Evolutionary conservation across 2,329 filamentous ascomycete species (phyloP).

Genomic region (Massarina eburnea): DNA sequence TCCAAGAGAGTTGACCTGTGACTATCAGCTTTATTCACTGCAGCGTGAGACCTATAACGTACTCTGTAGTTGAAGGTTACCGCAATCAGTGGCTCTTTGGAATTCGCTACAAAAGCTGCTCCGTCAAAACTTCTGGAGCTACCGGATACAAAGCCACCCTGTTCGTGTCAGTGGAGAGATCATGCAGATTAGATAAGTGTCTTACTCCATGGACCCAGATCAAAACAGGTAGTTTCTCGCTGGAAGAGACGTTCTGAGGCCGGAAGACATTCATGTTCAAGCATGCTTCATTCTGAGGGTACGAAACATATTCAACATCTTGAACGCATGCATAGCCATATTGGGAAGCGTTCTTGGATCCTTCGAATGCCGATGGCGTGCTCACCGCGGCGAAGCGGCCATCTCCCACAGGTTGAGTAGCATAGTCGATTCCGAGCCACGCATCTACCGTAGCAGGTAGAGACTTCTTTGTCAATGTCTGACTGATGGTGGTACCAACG

Average conservation of each 20-base stretch:
- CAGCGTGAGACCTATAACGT: neutral
- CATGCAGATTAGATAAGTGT: neutral
- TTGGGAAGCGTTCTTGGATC: slow-evolving; percentile 36
- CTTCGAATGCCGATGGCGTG: slow-evolving; percentile 43
- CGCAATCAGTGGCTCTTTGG: slow-evolving; percentile 23
- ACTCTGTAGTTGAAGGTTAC: slow-evolving; percentile 34
- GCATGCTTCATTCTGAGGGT: slow-evolving; percentile 24
- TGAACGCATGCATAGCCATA: slow-evolving; percentile 49
- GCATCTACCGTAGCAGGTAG: slow-evolving; percentile 45
- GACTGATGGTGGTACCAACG: slow-evolving; percentile 37
- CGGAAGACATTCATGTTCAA: slow-evolving; percentile 32
- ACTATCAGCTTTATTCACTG: neutral
- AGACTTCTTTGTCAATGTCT: slow-evolving; percentile 39
- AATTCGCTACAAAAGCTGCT: slow-evolving; percentile 26
- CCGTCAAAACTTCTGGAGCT: slow-evolving; percentile 30
- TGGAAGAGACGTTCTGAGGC: slow-evolving; percentile 13
- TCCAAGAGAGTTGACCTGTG: slow-evolving; percentile 23
- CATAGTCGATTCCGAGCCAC: slow-evolving; percentile 53
- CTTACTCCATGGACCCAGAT: slow-evolving; percentile 34
- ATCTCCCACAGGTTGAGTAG: slow-evolving; percentile 40
- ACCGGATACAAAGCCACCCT: slow-evolving; percentile 22
- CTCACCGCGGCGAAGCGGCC: slow-evolving; percentile 43
- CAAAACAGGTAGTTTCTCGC: slow-evolving; percentile 27
- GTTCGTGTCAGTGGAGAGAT: neutral
- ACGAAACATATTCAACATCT: slow-evolving; percentile 39